Evolutionary conservation across 345 rosid species (phyloP).

Genomic region (Ceriops zippeliana): DNA sequence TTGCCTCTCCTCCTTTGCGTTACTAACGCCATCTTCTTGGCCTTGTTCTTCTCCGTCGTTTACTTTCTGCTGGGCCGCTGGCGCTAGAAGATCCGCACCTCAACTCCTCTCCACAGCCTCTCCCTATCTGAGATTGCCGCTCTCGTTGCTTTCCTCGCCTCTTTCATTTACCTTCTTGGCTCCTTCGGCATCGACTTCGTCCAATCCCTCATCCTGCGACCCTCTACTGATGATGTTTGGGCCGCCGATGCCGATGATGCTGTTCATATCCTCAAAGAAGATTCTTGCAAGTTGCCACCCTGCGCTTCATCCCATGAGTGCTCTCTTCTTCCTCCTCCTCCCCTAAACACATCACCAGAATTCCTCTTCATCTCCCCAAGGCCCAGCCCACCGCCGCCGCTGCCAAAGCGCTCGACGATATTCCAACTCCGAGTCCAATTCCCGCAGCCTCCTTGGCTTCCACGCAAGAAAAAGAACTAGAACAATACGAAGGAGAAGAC

Average conservation of each 20-base stretch:
- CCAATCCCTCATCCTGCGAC: conserved; percentile 35
- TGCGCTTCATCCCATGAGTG: conserved; percentile 29
- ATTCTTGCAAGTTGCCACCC: conserved; percentile 9
- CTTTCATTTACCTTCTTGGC: conserved; percentile 32
- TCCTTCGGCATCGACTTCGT: conserved; percentile 41
- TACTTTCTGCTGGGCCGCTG: conserved; percentile 39
- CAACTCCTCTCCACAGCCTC: conserved; percentile 36
- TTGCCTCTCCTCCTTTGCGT: conserved; percentile 21
- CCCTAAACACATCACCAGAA: background rate
- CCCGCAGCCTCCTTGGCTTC: background rate
- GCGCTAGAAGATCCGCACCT: conserved; percentile 43
- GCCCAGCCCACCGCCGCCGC: too few relatives aligned
- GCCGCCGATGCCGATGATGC: conserved; percentile 16
- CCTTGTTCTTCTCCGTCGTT: conserved; percentile 34
- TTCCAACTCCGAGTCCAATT: background rate
- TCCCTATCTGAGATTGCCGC: conserved; percentile 31
- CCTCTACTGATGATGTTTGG: conserved; percentile 30
- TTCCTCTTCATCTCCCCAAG: background rate
- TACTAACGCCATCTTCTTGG: conserved; percentile 29
- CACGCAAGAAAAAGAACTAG: too few relatives aligned
- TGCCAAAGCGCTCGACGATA: conserved; percentile 8
- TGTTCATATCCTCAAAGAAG: conserved; percentile 11
- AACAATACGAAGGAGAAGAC: conserved; percentile 15
- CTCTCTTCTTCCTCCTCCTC: background rate
- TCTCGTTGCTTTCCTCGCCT: conserved; percentile 23